Percentiles rank a stretch among this genome's conserved stretches.
phyloP scores from a whole-genome alignment of 345 rosid species.

The Eucalyptus coolabah region DNA sequence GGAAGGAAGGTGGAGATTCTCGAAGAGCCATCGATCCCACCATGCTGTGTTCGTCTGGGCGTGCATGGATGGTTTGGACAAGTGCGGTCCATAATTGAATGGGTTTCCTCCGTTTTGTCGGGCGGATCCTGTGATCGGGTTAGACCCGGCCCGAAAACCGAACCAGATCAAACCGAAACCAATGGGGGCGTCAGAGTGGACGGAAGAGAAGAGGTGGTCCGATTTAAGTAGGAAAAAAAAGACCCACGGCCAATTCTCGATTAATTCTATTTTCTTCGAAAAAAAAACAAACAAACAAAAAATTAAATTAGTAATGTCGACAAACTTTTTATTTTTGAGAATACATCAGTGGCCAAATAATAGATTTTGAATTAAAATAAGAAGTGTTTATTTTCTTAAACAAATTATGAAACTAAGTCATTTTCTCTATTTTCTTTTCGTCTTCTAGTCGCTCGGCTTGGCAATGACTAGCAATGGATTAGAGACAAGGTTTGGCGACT shows the following conservation, averaged over 20 bases:
- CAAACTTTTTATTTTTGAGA: accelerated
- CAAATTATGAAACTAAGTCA: too few relatives aligned
- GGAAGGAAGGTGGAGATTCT: background rate
- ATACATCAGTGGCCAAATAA: accelerated
- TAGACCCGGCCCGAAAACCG: background rate
- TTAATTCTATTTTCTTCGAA: too few relatives aligned
- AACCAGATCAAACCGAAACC: background rate
- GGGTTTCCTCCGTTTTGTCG: background rate
- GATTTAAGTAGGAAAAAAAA: background rate
- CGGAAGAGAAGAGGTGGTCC: background rate
- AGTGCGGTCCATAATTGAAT: background rate
- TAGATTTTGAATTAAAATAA: too few relatives aligned
- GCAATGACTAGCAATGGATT: accelerated
- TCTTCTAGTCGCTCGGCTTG: accelerated
- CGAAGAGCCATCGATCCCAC: background rate
- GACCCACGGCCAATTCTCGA: too few relatives aligned
- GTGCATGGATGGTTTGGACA: background rate
- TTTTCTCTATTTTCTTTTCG: too few relatives aligned
- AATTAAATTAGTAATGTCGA: too few relatives aligned
- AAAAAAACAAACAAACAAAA: too few relatives aligned
- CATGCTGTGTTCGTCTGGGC: background rate
- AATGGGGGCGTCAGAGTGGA: background rate
- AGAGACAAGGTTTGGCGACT: accelerated
- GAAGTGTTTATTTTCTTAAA: too few relatives aligned
- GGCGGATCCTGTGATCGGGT: background rate